Conservation (phyloP, 2,329 filamentous ascomycete genomes). For the Alternaria atra region DNA sequence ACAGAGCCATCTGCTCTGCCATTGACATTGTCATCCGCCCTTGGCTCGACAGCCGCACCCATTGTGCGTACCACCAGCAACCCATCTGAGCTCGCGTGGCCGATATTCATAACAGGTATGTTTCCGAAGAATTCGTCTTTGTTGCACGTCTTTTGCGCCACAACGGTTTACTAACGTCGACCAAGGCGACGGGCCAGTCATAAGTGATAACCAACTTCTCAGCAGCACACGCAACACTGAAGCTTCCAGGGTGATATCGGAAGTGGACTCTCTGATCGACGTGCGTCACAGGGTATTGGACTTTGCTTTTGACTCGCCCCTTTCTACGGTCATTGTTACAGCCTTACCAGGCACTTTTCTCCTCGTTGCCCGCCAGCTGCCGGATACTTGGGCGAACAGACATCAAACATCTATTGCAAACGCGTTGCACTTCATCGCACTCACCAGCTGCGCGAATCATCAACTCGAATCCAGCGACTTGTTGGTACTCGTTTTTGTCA, state of each 20-base stretch:
- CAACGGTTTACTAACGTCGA: constrained; percentile 15
- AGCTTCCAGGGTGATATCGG: constrained; percentile 11
- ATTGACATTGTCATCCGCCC: constrained; percentile 1
- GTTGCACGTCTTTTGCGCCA: background rate
- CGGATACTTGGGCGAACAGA: constrained; percentile 32
- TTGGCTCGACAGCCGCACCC: constrained; percentile 6
- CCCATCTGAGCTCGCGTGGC: constrained; percentile 13
- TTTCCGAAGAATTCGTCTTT: background rate
- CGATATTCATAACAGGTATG: constrained; percentile 12
- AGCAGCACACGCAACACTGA: constrained; percentile 20
- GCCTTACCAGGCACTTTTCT: constrained; percentile 31
- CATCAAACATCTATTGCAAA: constrained; percentile 31
- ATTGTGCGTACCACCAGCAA: constrained; percentile 1
- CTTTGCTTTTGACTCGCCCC: constrained; percentile 28
- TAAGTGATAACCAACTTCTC: constrained; percentile 22
- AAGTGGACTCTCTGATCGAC: constrained; percentile 19
- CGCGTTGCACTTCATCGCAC: constrained; percentile 32
- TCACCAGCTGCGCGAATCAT: constrained; percentile 35
- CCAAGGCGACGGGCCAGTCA: constrained; percentile 22
- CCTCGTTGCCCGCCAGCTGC: constrained; percentile 21
- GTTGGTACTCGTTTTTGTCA: constrained; percentile 39
- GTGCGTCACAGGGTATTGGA: constrained; percentile 24
- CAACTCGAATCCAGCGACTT: constrained; percentile 30
- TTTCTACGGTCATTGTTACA: constrained; percentile 30
- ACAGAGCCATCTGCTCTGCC: constrained; percentile 5